Evolutionary conservation across 306 rosid genomes (phyloP).

Genomic region (Elaeagnus macrophylla): DNA sequence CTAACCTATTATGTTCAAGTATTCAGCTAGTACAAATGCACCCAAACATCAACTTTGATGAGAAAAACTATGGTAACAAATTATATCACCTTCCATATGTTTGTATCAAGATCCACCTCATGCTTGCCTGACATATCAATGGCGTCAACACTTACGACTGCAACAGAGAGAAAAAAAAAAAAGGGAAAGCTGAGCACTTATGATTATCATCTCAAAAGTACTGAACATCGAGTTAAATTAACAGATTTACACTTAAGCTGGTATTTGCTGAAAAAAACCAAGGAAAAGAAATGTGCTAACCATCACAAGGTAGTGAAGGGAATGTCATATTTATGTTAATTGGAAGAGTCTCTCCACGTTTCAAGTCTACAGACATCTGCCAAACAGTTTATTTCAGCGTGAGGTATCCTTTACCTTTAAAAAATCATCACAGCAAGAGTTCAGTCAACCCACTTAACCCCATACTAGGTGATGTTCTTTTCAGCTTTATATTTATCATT

Average conservation of each 20-base stretch:
- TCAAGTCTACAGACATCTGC: constrained; percentile 96
- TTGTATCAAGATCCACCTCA: constrained; percentile 97
- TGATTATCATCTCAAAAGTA: not conserved
- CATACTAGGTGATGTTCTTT: not conserved
- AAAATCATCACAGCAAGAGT: not conserved
- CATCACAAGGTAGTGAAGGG: constrained; percentile 94
- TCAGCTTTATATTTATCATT: not conserved
- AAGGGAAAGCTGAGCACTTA: constrained; percentile 10
- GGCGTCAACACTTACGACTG: constrained; percentile 93
- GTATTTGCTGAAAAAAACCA: constrained; percentile 11
- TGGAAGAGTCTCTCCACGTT: constrained; percentile 93
- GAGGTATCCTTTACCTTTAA: not conserved
- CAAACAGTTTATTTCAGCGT: constrained; percentile 3
- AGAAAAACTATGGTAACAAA: not conserved
- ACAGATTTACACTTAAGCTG: constrained; percentile 5
- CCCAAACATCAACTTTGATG: not conserved
- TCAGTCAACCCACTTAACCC: not conserved
- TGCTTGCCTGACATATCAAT: constrained; percentile 98
- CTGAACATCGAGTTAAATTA: not conserved
- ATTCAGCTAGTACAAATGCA: not conserved
- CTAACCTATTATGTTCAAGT: not conserved
- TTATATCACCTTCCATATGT: constrained; percentile 79
- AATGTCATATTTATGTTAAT: constrained; percentile 90
- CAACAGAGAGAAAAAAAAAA: constrained; percentile 11
- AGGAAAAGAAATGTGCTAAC: constrained; percentile 33